A percentile compares a stretch with the other conserved stretches of the same genome.
These are phyloP conservation scores for Trypanosoma scelopori DNA, from an alignment of 208 protist genomes.

Conservation along the genomic window DNA sequence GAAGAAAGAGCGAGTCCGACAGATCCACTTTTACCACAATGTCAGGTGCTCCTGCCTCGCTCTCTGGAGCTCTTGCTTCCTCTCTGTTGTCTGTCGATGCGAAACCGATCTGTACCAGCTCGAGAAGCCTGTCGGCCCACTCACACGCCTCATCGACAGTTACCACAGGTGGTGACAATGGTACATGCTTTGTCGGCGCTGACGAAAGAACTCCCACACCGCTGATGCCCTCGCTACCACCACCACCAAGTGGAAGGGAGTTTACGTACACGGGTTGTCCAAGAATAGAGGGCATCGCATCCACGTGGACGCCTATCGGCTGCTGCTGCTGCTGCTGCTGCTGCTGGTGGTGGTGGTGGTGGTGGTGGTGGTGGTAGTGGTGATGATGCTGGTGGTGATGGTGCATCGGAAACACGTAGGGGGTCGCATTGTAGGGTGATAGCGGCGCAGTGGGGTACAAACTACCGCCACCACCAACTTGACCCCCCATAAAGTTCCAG, in stretches of 20 bases:
- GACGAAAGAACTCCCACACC: conserved; percentile 3
- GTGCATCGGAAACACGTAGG: conserved; percentile 10
- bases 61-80: neutral
- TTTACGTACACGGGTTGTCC: conserved; percentile 15
- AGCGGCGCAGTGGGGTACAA: conserved; percentile 14
- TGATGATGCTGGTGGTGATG: neutral
- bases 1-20: conserved; percentile 22
- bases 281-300: conserved; percentile 27
- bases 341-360: neutral
- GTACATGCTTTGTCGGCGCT: neutral
- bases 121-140: conserved; percentile 38
- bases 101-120: conserved; percentile 48
- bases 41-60: neutral
- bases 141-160: conserved; percentile 25
- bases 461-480: conserved; percentile 18
- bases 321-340: conserved; percentile 6
- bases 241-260: neutral
- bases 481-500: neutral
- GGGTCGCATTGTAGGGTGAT: conserved; percentile 20
- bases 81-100: neutral
- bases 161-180: conserved; percentile 7
- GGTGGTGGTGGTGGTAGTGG: neutral
- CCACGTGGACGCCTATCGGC: neutral
- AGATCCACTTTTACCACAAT: neutral
- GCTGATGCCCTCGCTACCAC: neutral